These are phyloP conservation scores for Beauveria caledonica DNA, from an alignment of 2,329 filamentous ascomycete genomes.

Conservation along the genomic window DNA sequence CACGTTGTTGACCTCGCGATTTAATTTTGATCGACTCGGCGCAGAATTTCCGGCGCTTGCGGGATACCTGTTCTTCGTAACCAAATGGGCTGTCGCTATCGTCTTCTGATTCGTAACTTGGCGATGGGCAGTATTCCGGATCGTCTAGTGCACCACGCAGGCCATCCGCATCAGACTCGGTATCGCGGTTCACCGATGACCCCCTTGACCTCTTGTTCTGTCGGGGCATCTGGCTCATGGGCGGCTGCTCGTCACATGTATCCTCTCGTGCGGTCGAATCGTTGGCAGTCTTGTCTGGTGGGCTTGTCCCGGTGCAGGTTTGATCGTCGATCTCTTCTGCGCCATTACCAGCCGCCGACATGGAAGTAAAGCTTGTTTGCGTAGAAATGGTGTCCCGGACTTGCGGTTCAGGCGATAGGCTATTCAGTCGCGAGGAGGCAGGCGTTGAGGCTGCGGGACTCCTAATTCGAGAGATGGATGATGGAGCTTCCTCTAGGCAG, in stretches of 20 bases:
- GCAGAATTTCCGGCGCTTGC: not conserved
- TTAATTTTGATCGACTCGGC: not conserved
- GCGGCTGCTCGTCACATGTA: not conserved
- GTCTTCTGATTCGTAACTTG: not conserved
- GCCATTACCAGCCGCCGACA: not conserved
- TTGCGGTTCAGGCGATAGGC: not conserved
- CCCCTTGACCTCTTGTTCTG: not conserved
- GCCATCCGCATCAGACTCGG: not conserved
- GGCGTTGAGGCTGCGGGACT: not conserved
- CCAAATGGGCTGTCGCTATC: not conserved
- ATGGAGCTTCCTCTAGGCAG: not conserved
- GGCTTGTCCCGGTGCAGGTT: not conserved
- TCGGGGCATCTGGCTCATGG: not conserved
- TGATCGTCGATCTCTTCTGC: not conserved
- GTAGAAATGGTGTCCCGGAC: not conserved
- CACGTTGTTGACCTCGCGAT: not conserved
- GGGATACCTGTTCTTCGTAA: not conserved
- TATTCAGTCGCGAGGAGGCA: not conserved
- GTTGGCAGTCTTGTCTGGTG: not conserved
- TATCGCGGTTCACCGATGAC: not conserved
- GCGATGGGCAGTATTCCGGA: not conserved
- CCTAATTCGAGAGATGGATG: not conserved
- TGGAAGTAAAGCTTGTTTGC: not conserved
- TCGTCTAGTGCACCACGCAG: not conserved
- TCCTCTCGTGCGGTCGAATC: not conserved